Conservation (phyloP, 2,329 filamentous ascomycete genomes). For the Fusarium chuoi region DNA sequence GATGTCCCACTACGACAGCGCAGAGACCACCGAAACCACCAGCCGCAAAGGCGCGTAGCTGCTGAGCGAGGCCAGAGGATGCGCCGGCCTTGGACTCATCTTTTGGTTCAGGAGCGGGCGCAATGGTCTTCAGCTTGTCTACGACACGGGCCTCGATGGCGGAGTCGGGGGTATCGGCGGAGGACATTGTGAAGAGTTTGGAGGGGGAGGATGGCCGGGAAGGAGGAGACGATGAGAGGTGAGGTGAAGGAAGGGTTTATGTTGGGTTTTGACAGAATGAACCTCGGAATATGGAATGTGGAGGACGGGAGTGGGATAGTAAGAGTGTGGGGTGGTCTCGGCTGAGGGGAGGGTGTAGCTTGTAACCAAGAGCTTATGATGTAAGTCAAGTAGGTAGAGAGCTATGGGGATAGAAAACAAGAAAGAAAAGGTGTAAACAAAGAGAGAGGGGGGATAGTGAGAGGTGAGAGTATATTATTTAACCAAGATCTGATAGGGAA, state of each 20-base stretch:
- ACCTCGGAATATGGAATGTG: slow-evolving; percentile 33
- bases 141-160: slow-evolving; percentile 49
- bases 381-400: slow-evolving; percentile 4
- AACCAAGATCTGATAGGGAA: not conserved
- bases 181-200: slow-evolving; percentile 36
- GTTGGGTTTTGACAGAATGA: slow-evolving; percentile 14
- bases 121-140: slow-evolving; percentile 58
- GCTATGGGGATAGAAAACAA: not conserved
- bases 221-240: not conserved
- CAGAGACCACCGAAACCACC: slow-evolving; percentile 94
- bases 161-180: slow-evolving; percentile 41
- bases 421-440: not conserved
- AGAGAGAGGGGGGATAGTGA: not conserved
- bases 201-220: not conserved
- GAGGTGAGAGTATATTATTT: not conserved
- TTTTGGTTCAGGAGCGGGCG: slow-evolving; percentile 56
- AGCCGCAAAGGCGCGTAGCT: slow-evolving; percentile 83
- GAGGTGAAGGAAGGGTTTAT: slow-evolving; percentile 12
- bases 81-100: slow-evolving; percentile 53
- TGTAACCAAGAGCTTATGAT: slow-evolving; percentile 10
- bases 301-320: slow-evolving; percentile 24
- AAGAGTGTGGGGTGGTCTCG: slow-evolving; percentile 39
- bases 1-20: slow-evolving; percentile 93
- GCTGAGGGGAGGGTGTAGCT: slow-evolving; percentile 38
- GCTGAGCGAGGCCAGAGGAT: slow-evolving; percentile 54